Conservation (phyloP, 1,139 yeast species). For the Candida mesenterica region DNA sequence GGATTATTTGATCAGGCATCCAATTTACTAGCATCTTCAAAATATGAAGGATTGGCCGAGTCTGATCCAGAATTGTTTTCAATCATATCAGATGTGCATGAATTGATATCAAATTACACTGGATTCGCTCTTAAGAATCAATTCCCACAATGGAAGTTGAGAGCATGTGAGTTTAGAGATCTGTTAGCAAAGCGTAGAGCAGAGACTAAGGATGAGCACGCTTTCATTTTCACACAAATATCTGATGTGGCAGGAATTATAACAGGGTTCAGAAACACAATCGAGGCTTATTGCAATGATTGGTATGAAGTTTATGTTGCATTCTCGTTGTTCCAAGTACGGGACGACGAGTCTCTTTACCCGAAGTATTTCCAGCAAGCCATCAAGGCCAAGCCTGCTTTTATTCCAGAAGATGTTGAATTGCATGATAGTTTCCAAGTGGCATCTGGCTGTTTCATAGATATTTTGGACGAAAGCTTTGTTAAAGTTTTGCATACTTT, state of each 20-base stretch:
- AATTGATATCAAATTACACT: constrained; percentile 40
- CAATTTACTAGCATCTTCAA: constrained; percentile 42
- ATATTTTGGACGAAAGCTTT: constrained; percentile 57
- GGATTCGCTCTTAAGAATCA: constrained; percentile 40
- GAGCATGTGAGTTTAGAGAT: constrained; percentile 52
- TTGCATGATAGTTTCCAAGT: constrained; percentile 30
- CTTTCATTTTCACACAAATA: constrained; percentile 37
- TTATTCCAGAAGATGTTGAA: constrained; percentile 15
- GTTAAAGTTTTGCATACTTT: constrained; percentile 60
- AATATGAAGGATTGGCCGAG: constrained; percentile 36
- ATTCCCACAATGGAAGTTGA: constrained; percentile 51
- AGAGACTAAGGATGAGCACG: constrained; percentile 20
- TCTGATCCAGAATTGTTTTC: constrained; percentile 30
- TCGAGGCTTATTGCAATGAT: constrained; percentile 44
- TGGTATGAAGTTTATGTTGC: constrained; percentile 78
- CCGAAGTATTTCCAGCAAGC: constrained; percentile 35
- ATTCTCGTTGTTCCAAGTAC: constrained; percentile 58
- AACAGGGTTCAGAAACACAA: constrained; percentile 55
- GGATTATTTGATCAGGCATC: constrained; percentile 62
- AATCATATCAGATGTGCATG: constrained; percentile 48
- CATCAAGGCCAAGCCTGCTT: constrained; percentile 31
- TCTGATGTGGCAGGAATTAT: constrained; percentile 43
- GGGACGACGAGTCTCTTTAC: constrained; percentile 37
- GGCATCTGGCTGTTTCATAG: constrained; percentile 59
- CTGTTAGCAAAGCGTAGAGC: constrained; percentile 25